These are phyloP conservation scores for Lactarius quietus DNA, from an alignment of 768 basidiomycete species.

Conservation along the genomic window DNA sequence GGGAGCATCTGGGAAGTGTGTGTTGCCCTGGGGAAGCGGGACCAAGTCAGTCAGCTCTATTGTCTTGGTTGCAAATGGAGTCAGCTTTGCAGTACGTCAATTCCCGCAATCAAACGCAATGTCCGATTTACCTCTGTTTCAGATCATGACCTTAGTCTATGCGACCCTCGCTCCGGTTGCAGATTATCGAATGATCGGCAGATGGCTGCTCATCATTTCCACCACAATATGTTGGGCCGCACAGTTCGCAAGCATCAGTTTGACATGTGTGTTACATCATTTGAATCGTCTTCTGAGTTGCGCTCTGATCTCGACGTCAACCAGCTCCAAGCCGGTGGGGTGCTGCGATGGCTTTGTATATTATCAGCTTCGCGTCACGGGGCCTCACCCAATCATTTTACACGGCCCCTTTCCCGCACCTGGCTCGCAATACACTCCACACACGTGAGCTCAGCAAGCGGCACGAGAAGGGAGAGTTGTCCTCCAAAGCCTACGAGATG, in stretches of 20 bases:
- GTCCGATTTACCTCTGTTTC: not conserved
- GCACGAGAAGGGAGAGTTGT: constrained; percentile 57
- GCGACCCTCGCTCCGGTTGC: constrained; percentile 67
- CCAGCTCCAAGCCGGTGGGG: constrained; percentile 66
- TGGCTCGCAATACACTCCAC: constrained; percentile 73
- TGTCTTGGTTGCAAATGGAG: constrained; percentile 71
- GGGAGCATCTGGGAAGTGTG: constrained; percentile 64
- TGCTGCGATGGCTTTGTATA: constrained; percentile 73
- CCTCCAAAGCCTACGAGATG: constrained; percentile 58
- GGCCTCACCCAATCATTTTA: constrained; percentile 56
- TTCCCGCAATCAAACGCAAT: not conserved
- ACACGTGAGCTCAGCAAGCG: constrained; percentile 52
- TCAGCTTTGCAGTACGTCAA: constrained; percentile 63
- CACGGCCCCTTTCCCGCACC: constrained; percentile 55
- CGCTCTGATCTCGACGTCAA: not conserved
- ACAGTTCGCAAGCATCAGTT: constrained; percentile 70
- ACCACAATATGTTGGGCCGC: constrained; percentile 77
- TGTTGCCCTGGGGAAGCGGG: constrained; percentile 71
- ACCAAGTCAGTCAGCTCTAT: constrained; percentile 71
- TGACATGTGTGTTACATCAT: constrained; percentile 49
- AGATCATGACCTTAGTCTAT: constrained; percentile 76
- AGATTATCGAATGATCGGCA: constrained; percentile 72
- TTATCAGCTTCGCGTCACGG: constrained; percentile 75
- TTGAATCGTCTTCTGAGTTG: not conserved
- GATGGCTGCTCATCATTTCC: constrained; percentile 67